A percentile compares a stretch with the other conserved stretches of the same genome.
Conservation (phyloP, 208 protist genomes). For the Acanthamoeba quina region DNA sequence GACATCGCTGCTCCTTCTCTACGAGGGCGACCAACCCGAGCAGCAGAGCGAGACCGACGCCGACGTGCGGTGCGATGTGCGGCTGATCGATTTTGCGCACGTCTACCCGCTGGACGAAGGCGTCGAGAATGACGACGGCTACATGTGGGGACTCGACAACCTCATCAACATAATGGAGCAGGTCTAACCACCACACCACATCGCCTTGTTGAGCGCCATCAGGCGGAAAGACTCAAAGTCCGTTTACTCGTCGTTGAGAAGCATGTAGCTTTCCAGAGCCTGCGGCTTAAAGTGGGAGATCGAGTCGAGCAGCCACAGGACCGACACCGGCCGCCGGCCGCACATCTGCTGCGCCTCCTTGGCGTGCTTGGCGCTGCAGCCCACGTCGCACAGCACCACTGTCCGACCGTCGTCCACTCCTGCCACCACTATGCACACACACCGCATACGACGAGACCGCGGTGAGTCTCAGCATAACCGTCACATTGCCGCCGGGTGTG, state of each 20-base stretch:
- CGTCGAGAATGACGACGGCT: conserved; percentile 15
- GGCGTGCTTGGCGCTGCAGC: not conserved
- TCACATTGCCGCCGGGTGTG: no score
- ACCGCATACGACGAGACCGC: no score
- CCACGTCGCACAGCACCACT: conserved; percentile 24
- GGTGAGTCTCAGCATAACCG: no score
- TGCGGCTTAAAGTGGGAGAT: conserved; percentile 10
- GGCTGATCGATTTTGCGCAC: conserved; percentile 56
- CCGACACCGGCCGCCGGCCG: not conserved
- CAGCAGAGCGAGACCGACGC: not conserved
- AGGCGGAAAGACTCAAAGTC: no score
- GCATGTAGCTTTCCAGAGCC: not conserved
- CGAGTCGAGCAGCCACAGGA: conserved; percentile 20
- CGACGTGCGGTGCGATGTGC: not conserved
- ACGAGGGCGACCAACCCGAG: conserved; percentile 29
- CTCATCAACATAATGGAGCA: not conserved
- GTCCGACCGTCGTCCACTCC: not conserved
- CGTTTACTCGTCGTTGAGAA: not conserved
- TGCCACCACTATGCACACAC: not conserved
- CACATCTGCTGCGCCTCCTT: not conserved
- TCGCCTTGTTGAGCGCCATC: no score
- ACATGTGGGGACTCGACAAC: conserved; percentile 40
- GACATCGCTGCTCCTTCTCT: conserved; percentile 30
- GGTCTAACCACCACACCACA: not conserved
- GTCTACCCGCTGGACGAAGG: not conserved